Conservation (phyloP, 2,329 filamentous ascomycete genomes). For the Trichoderma sp. region DNA sequence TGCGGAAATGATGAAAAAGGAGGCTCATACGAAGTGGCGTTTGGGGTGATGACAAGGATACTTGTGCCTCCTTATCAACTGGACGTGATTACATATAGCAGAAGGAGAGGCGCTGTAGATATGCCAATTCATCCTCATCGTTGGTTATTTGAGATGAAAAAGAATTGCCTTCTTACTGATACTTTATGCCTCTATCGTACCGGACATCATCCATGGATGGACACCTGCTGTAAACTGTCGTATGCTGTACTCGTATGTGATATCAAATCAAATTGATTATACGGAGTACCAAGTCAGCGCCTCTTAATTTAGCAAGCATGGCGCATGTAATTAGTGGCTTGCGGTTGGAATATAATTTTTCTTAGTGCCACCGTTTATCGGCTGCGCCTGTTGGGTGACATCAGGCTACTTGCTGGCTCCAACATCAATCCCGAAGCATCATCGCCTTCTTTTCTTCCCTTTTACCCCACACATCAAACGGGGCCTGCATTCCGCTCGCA, state of each 20-base stretch:
- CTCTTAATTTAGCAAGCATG: not conserved
- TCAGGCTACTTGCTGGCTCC: not conserved
- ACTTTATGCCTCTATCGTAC: not conserved
- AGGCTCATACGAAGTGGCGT: not conserved
- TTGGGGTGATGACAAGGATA: not conserved
- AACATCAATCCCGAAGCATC: constrained; percentile 13
- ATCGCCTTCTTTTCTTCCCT: constrained; percentile 2
- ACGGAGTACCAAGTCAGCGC: not conserved
- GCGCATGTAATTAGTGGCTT: not conserved
- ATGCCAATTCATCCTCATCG: not conserved
- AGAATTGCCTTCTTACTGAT: not conserved
- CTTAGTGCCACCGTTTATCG: not conserved
- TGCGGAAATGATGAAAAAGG: not conserved
- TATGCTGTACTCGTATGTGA: not conserved
- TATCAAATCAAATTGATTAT: not conserved
- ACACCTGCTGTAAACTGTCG: not conserved
- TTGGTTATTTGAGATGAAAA: not conserved
- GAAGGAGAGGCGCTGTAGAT: not conserved
- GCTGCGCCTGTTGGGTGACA: constrained; percentile 13
- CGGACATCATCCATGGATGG: not conserved
- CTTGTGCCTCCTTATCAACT: not conserved
- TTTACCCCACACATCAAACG: constrained; percentile 16
- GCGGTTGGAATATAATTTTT: not conserved
- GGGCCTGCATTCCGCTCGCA: constrained; percentile 6
- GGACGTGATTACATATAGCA: not conserved